Base-by-base conservation (phyloP, 768 basidiomycete genomes). In the Collybiopsis confluens region DNA sequence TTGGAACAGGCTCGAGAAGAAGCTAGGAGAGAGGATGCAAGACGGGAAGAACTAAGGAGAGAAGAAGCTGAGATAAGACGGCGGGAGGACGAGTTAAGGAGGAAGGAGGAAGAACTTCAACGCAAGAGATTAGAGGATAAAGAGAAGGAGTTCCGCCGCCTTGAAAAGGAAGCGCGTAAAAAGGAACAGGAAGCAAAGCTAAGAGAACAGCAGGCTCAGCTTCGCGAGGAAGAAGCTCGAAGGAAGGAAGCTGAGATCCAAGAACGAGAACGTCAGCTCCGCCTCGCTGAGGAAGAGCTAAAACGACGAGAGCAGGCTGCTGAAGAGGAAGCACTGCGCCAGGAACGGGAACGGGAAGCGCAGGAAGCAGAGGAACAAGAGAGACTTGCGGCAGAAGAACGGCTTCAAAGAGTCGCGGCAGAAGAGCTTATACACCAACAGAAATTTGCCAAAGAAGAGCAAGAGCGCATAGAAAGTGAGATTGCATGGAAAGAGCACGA, bases 251-350 rank as follows among this genome's bases (percentile, higher is more conserved):
- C 62, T 35, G 66, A 69, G 38, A 64, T 64, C 3, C 56, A 56
- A 16, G 60, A 56, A 10, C 63, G 66, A 30, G 62, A 66, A 43
- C 65, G 68, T 38, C 70, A 70, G 44, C 56, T 72, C n/a, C 57
- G 58, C 9, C 57, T 58, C 10, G 64, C 68, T 2, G 73, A 75
- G 54, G 71, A 73, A 37, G 73, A 74, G 54, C 57, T 70, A 8
- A 62, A 56, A 54, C 65, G 66, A 42, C 62, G 65, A 50, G 71
- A 74, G 53, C 26, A 45, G 23, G 49, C 53, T 33, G 57, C 45
- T 27, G 52, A 64, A 45, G 55, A 48, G 13, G 59, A 56, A 40
- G 37, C 21, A 4, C 21, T 30, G n/a, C 51, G 51, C 21, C 47
- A 48, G 27, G 33, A 45, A 21, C 33, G n/a, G 21, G 54, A 56